Base-by-base conservation (phyloP, 2,329 filamentous ascomycete species). In the Penicillium sp. region DNA sequence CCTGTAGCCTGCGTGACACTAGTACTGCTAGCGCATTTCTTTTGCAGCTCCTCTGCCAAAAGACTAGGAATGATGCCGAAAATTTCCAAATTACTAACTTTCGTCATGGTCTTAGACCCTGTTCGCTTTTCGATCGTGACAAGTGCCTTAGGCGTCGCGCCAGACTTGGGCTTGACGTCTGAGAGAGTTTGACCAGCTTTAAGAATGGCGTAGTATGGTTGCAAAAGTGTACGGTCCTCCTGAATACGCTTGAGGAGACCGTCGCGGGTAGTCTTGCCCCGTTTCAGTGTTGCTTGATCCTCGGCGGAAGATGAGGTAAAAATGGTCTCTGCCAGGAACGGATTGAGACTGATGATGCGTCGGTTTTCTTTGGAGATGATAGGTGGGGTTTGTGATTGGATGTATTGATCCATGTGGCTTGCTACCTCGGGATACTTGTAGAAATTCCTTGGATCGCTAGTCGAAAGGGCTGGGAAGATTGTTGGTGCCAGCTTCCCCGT, bases 21-120 rank as follows among this genome's bases (percentile, higher is more conserved):
- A 10, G 85, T 86, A 51, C 81, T 84, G n/a, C 86, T 84, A 2
- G 86, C 86, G 64, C 86, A 88, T 26, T 82, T 80, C 71, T 85
- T 88, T 62, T 86, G 78, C 60, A 89, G 62, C 65, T 88, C 86
- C 52, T 87, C 85, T 2, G 84, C 84, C 47, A 88, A 72, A 2
- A 81, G 70, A 39, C 79, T 78, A 0, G 85, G 82, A 15, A 81
- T 77, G 36, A 88, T 81, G 21, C 81, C 79, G 59, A 86, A 88
- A 0, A 78, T 70, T 60, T 88, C 86, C 24, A 88, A 64, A 3
- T 83, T 84, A 13, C 77, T 80, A 1, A 87, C 75, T 59, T 82
- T 85, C 3, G 85, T 88, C 2, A 85, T 83, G 2, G 81, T 84
- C 69, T 88, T 88, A 50, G 84, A 84, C 7, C 85, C 84, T 17